Evolutionary conservation across 495 filamentous ascomycete genomes (phyloP), one percentile per base, ranked within the genome.

Genomic region (Penicillium bovifimosum): DNA sequence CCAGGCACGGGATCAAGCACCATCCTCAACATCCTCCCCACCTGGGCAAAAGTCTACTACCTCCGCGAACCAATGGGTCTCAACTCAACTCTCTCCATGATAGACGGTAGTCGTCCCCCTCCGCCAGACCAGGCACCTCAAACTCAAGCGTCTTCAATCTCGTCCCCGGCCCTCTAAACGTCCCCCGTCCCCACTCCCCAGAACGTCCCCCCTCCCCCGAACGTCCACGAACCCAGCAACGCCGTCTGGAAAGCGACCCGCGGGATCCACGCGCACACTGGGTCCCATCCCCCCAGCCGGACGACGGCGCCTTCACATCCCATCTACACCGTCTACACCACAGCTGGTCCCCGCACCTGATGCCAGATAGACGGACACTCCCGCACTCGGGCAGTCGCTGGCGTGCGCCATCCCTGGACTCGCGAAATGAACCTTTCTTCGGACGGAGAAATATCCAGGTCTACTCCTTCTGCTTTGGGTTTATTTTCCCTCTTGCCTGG

Each of bases 401-500:
- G 85, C 78, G 79, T 45, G 81, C 87, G 14, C 87, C 87, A 3
- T 86, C 82, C 7, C 64, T 90, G 33, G 84, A 83, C 52, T 88
- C 54, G 68, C 82, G 55, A 74, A 79, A 17, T 62, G 83, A 71
- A 52, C 67, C 69, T 9, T 47, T 83, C 5, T 74, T 86, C 59
- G 86, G 83, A 35, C 80, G 81, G 40, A 76, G 88, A 47, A 92
- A 92, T 67, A 69, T 82, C 32, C 93, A 98, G 69, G 81, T 96
- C 13, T 70, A 93, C 60, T 71, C 91, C n/a, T 98, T 98, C 66
- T 84, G 85, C 50, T 17, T 91, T 46, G 93, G 93, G 6, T 97
- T 96, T 62, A 68, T 96, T 46, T 84, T 91, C 60, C 92, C 93
- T 13, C 72, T 93, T 45, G 86, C 86, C 33, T 97, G 93, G 93